Evolutionary conservation across 352 stramenopile genomes (phyloP).

Genomic region (Vaucheria bursata): DNA sequence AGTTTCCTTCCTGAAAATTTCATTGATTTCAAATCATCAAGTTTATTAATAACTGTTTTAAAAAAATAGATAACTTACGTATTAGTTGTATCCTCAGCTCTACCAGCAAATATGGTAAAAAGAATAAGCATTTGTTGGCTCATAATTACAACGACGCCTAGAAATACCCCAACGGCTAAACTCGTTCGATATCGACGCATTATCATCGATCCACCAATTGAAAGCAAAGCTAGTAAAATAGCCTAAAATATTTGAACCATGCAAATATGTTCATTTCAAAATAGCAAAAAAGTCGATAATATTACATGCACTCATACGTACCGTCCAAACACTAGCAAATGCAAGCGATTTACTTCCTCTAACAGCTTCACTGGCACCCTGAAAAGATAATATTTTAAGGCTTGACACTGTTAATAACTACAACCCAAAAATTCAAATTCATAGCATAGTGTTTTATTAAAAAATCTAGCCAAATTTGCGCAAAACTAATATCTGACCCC

Average conservation of each 20-base stretch:
- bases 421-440: too few relatives aligned
- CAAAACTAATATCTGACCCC: too few relatives aligned
- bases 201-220: constrained; percentile 68
- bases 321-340: constrained; percentile 34
- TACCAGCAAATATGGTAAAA: constrained; percentile 36
- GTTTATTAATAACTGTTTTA: too few relatives aligned
- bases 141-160: constrained; percentile 78
- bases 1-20: too few relatives aligned
- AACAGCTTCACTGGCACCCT: neutral
- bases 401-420: too few relatives aligned
- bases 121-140: constrained; percentile 50
- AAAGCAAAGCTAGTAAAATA: constrained; percentile 66
- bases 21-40: too few relatives aligned
- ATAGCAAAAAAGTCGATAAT: neutral
- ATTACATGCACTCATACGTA: too few relatives aligned
- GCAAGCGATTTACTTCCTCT: constrained; percentile 21
- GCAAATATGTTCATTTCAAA: neutral
- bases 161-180: constrained; percentile 72
- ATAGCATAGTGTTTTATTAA: too few relatives aligned
- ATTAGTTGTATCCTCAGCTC: constrained; percentile 8
- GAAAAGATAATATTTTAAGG: too few relatives aligned
- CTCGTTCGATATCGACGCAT: constrained; percentile 76
- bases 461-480: too few relatives aligned
- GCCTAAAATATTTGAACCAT: constrained; percentile 61
- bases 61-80: too few relatives aligned